phyloP scores from a whole-genome alignment of 2,329 filamentous ascomycete species.

The Xylariaceae sp. region DNA sequence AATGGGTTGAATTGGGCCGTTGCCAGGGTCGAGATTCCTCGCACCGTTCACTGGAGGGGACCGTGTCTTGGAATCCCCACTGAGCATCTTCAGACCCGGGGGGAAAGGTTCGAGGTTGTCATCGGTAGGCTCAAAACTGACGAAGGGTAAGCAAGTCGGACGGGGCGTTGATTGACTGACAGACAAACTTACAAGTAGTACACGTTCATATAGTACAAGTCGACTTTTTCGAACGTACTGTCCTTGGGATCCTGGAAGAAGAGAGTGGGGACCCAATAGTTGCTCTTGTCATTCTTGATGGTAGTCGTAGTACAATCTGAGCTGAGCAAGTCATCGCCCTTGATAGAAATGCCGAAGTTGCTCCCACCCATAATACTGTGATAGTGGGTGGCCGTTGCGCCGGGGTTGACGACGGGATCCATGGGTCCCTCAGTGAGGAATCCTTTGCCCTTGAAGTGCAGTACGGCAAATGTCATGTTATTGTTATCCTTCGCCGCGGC shows the following conservation, averaged over 20 bases:
- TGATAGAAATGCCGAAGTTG: constrained; percentile 65
- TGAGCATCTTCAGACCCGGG: constrained; percentile 70
- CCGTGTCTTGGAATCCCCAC: constrained; percentile 63
- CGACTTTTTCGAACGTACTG: constrained; percentile 64
- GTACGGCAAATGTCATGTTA: constrained; percentile 64
- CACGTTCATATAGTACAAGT: constrained; percentile 71
- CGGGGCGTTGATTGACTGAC: background rate
- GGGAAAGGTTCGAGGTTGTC: constrained; percentile 73
- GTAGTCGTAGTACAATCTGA: constrained; percentile 73
- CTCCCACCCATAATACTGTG: constrained; percentile 74
- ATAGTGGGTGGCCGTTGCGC: constrained; percentile 61
- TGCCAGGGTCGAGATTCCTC: constrained; percentile 53
- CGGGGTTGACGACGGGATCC: constrained; percentile 71
- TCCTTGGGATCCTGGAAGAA: constrained; percentile 68
- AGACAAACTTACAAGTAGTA: constrained; percentile 66
- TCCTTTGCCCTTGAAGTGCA: constrained; percentile 69
- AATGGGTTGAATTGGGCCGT: constrained; percentile 55
- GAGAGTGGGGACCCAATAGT: constrained; percentile 76
- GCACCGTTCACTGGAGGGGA: constrained; percentile 56
- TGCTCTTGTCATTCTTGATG: constrained; percentile 68
- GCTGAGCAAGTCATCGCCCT: constrained; percentile 58
- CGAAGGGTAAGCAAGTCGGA: constrained; percentile 1
- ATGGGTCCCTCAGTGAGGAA: constrained; percentile 62
- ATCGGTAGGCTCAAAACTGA: constrained; percentile 61
- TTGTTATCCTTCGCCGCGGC: constrained; percentile 46